Evolutionary conservation across 2,329 filamentous ascomycete genomes (phyloP), one percentile per base, ranked within the genome.

Genomic region (Aspergillus uvarum): DNA sequence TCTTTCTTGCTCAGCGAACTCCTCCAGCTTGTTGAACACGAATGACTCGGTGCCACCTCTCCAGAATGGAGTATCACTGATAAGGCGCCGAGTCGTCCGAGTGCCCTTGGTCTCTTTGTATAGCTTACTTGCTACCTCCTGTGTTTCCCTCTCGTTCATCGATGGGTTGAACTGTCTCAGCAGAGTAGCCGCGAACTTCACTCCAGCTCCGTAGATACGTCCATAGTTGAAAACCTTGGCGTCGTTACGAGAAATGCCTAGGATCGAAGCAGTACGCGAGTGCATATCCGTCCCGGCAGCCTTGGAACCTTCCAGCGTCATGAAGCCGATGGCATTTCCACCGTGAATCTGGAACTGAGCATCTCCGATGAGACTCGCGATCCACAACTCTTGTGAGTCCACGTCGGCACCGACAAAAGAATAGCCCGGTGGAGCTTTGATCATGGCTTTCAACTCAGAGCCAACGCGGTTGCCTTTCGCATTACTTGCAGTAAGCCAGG

Each of bases 211-310:
- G 71, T 99, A 99, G 52, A 99, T 99, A 47, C 96, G 91, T 7
- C 96, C 96, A 69, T 99, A 99, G 74, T 99, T 99, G 82, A 99
- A 99, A 0, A 99, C 87, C 73, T 99, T 99, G 60, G 95, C 95
- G 70, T 97, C 88, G 70, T 97, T 97, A 62, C 95, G 86, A 2
- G 92, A 96, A 62, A 99, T 99, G 6, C 93, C 94, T 2, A 99
- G 77, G 59, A 99, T 99, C 5, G 85, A 83, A 1, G 95, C 96
- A 29, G 95, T 99, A 32, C 94, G 90, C 6, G 93, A 97, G 76
- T 99, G 94, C 58, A 98, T 79, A 75, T 99, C 94, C 0, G 94
- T 99, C 4, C 94, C 94, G 2, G 91, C 92, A 5, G 92, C 88
- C 77, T 99, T 98, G 53, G 92, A 95, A 14, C 95, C 94, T 78